Evolutionary conservation across 176 grass and related monocot species (phyloP), one percentile per base, ranked within the genome.

Genomic region (Musa schizocarpa): DNA sequence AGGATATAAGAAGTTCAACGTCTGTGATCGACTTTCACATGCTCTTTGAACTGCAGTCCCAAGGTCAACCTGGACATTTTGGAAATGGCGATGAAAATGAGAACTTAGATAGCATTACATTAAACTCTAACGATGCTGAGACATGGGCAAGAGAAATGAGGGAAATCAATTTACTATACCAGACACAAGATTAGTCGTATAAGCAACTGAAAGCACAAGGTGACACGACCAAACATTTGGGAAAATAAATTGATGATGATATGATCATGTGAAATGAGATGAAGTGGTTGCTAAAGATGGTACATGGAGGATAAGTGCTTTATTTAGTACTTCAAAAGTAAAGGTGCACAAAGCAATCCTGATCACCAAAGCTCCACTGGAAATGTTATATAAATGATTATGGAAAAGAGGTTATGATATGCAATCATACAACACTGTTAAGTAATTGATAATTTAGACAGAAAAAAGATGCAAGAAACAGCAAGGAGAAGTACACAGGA

Each of bases 1-100:
- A 76, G 95, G 88, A 83, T 92, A 99, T 74, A 99, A 78, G 82
- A 92, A 94, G 57, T 86, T 99, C 73, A 99, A 72, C 54, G 82
- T 78, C 11, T 92, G 84, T 68, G 80, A 56, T 76, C 87, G 90
- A 70, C 81, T 94, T 78, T 99, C 90, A 14, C 95, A 99, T 86
- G 90, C 90, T 69, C 78, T 84, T 86, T 99, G 95, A 83, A 99
- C 88, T 13, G 95, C 82, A 3, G 87, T 63, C 78, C 95, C 95
- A 87, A 99, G 95, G 4, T 99, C 95, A 81, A 94, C 86, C 95
- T 94, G 69, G 76, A 83, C 71, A 73, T 16, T 72, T 34, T 16
- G 1, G 11, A 79, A 76, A 76, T 52, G 19, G 50, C 55, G 23
- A 57, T 57, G 17, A 57, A 16, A 61, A 61, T n/a, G 16, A 21